Conservation (phyloP, 768 basidiomycete species). For the Boletales sp. region DNA sequence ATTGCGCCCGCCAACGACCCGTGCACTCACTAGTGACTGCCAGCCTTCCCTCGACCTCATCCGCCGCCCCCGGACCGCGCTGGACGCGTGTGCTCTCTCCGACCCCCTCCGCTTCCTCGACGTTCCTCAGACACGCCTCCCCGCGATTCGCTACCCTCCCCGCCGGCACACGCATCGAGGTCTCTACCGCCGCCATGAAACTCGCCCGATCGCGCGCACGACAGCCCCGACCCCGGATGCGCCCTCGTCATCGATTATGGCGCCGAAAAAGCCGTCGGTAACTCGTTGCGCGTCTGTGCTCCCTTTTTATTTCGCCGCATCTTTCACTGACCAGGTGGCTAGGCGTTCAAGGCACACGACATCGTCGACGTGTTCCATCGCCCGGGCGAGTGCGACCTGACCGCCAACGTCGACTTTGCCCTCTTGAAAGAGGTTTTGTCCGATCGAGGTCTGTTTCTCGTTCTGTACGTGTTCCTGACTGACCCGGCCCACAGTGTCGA, state of each 20-base stretch:
- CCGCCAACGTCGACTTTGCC: conserved; percentile 95
- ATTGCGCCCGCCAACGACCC: conserved; percentile 52
- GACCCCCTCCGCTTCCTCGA: conserved; percentile 48
- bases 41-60: conserved; percentile 15
- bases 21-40: conserved; percentile 24
- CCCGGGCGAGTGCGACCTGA: conserved; percentile 89
- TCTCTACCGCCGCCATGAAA: conserved; percentile 68
- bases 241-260: conserved; percentile 93
- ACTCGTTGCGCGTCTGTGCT: conserved; percentile 75
- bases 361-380: conserved; percentile 80
- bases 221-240: conserved; percentile 38
- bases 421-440: conserved; percentile 76
- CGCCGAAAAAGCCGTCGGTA: conserved; percentile 57
- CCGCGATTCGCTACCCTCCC: conserved; percentile 67
- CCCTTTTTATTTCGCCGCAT: too few relatives aligned
- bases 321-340: not conserved
- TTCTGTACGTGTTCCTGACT: not conserved
- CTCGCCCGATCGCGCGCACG: conserved; percentile 53
- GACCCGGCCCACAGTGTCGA: conserved; percentile 27
- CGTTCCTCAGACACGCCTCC: conserved; percentile 60
- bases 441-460: conserved; percentile 43
- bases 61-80: conserved; percentile 23
- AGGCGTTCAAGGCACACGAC: conserved; percentile 90
- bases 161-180: conserved; percentile 72
- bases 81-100: conserved; percentile 69